Conservation (phyloP, 2,329 filamentous ascomycete genomes). For the Acrodontium crateriforme region DNA sequence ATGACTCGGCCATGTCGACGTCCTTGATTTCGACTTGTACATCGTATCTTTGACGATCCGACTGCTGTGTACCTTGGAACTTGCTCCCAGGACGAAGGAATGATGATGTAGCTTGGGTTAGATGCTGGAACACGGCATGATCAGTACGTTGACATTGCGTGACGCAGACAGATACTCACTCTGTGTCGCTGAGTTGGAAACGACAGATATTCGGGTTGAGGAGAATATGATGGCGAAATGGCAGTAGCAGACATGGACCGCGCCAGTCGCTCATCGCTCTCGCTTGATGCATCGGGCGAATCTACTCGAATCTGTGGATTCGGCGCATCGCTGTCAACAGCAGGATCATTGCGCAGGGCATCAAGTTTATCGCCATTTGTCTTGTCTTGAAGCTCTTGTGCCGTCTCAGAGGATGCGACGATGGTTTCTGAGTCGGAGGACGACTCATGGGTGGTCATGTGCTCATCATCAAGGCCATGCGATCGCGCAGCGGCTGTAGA, state of each 20-base stretch:
- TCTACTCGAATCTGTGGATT: constrained; percentile 16
- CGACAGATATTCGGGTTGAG: constrained; percentile 14
- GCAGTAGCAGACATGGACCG: constrained; percentile 16
- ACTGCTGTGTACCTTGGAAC: constrained; percentile 84
- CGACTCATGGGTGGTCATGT: constrained; percentile 14
- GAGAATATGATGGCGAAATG: constrained; percentile 11
- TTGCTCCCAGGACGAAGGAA: constrained; percentile 76
- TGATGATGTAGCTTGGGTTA: constrained; percentile 69
- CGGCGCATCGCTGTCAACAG: constrained; percentile 12
- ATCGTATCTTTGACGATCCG: constrained; percentile 83
- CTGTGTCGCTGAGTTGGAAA: constrained; percentile 14
- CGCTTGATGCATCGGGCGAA: constrained; percentile 13
- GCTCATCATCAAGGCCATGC: constrained; percentile 5
- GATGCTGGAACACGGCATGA: constrained; percentile 30
- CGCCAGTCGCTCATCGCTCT: constrained; percentile 16
- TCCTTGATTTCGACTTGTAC: constrained; percentile 96
- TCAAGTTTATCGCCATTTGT: constrained; percentile 21
- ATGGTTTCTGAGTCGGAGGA: constrained; percentile 17
- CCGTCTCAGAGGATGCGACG: too few relatives aligned
- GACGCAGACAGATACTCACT: constrained; percentile 6
- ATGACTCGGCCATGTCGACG: constrained; percentile 87
- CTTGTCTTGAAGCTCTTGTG: constrained; percentile 6
- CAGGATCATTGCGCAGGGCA: constrained; percentile 27
- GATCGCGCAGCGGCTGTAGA: background rate
- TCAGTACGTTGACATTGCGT: background rate